These are phyloP conservation scores for Populus alba DNA, from an alignment of 345 rosid genomes.

Conservation along the genomic window DNA sequence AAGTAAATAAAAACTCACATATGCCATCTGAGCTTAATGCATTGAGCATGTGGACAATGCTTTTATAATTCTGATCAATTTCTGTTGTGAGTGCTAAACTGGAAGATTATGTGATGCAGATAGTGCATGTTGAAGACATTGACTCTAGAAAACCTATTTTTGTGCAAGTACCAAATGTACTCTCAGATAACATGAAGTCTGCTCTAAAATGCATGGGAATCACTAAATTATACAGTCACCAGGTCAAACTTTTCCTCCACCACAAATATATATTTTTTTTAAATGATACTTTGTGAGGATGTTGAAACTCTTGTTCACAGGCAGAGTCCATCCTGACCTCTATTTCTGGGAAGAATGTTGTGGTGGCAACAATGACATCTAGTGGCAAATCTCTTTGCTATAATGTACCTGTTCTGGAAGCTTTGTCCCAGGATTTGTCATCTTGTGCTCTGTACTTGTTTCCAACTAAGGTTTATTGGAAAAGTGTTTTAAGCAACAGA, in stretches of 20 bases:
- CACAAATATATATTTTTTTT: background rate
- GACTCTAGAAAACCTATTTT: slow-evolving; percentile 52
- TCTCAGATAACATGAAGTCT: slow-evolving; percentile 61
- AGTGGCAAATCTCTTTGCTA: slow-evolving; percentile 99
- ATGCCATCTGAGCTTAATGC: background rate
- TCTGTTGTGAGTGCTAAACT: slow-evolving; percentile 12
- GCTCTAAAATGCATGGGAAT: slow-evolving; percentile 67
- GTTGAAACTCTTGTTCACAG: slow-evolving; percentile 37
- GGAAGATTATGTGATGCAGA: slow-evolving; percentile 43
- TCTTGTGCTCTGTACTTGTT: slow-evolving; percentile 87
- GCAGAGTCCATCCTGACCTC: slow-evolving; percentile 78
- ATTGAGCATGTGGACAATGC: slow-evolving; percentile 1
- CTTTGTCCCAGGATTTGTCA: slow-evolving; percentile 52
- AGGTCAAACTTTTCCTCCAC: slow-evolving; percentile 44
- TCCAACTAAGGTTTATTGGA: slow-evolving; percentile 77
- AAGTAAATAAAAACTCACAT: background rate
- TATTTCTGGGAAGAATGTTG: slow-evolving; percentile 73
- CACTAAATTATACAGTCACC: slow-evolving; percentile 74
- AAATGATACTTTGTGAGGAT: slow-evolving; percentile 8
- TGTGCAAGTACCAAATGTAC: slow-evolving; percentile 50
- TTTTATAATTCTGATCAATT: background rate
- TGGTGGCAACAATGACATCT: slow-evolving; percentile 90
- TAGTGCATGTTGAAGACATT: slow-evolving; percentile 75
- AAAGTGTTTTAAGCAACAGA: background rate
- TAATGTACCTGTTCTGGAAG: slow-evolving; percentile 87